A percentile compares a stretch with the other conserved stretches of the same genome.
These are phyloP conservation scores for Zoysia matrella DNA, from an alignment of 202 grass and related monocot genomes.

Conservation along the genomic window DNA sequence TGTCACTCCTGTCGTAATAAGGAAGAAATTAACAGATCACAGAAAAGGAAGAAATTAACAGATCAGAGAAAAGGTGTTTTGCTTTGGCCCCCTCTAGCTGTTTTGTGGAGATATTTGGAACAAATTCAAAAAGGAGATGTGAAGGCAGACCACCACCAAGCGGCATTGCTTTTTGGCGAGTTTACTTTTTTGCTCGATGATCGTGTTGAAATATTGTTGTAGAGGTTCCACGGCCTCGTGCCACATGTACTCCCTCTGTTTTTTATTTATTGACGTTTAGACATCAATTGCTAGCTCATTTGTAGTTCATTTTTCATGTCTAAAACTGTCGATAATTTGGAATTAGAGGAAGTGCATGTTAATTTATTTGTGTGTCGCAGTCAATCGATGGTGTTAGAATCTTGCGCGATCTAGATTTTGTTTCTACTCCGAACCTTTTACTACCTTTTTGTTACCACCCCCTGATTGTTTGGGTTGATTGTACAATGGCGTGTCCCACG, in stretches of 20 bases:
- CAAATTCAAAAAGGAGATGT: constrained; percentile 32
- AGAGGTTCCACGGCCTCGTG: constrained; percentile 28
- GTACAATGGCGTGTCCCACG: neutral
- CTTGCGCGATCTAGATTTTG: constrained; percentile 38
- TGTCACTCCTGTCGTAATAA: constrained; percentile 46
- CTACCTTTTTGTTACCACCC: neutral
- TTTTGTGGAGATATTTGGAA: constrained; percentile 38
- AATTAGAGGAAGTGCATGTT: neutral
- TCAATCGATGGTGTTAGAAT: constrained; percentile 44
- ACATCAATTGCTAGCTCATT: no score
- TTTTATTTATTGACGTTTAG: no score
- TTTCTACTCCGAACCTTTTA: constrained; percentile 20
- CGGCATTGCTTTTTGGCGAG: neutral
- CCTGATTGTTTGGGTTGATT: neutral
- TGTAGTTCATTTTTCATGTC: no score
- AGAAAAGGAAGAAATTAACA: neutral
- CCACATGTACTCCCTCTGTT: constrained; percentile 24
- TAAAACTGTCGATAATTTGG: no score
- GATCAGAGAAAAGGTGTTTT: neutral
- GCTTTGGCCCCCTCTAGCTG: constrained; percentile 48
- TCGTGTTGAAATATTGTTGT: constrained; percentile 30
- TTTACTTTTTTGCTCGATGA: neutral
- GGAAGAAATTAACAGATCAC: neutral
- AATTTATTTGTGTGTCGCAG: constrained; percentile 25
- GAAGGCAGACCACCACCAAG: constrained; percentile 31